A percentile compares a stretch with the other conserved stretches of the same genome.
phyloP scores from a whole-genome alignment of 192 early-diverging fungal genomes.

The Geranomyces michiganensis region DNA sequence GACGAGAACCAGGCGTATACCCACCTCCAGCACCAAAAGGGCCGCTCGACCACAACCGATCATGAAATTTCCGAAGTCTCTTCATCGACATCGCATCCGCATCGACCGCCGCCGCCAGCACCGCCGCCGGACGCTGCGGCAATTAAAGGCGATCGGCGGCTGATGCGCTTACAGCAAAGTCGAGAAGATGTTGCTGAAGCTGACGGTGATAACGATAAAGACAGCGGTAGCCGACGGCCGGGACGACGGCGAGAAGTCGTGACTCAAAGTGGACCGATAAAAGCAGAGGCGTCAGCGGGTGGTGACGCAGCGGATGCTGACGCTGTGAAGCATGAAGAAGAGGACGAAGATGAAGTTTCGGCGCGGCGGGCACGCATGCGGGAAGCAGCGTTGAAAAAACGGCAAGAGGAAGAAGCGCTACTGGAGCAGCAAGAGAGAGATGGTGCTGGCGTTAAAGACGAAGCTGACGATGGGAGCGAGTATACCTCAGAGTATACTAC shows the following conservation, averaged over 20 bases:
- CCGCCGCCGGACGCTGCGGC: constrained; percentile 18
- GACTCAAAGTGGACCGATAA: no score
- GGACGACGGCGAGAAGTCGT: not conserved
- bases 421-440: constrained; percentile 25
- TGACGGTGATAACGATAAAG: constrained; percentile 12
- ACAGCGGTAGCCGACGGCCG: not conserved
- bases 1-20: not conserved
- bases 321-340: constrained; percentile 13
- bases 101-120: constrained; percentile 3
- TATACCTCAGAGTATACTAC: constrained; percentile 62
- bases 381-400: constrained; percentile 20
- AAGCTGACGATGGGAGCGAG: constrained; percentile 42
- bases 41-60: no score
- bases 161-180: constrained; percentile 27
- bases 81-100: no score
- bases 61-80: not conserved
- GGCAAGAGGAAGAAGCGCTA: constrained; percentile 30
- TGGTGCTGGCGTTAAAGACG: not conserved
- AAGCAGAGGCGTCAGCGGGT: not conserved
- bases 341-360: constrained; percentile 53
- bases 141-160: constrained; percentile 24
- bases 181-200: constrained; percentile 4
- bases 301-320: not conserved
- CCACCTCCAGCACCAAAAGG: not conserved
- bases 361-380: constrained; percentile 41